A percentile compares a stretch with the other conserved stretches of the same genome.
These are phyloP conservation scores for Aspergillus pseudoglaucus DNA, from an alignment of 2,329 filamentous ascomycete species.

Conservation along the genomic window DNA sequence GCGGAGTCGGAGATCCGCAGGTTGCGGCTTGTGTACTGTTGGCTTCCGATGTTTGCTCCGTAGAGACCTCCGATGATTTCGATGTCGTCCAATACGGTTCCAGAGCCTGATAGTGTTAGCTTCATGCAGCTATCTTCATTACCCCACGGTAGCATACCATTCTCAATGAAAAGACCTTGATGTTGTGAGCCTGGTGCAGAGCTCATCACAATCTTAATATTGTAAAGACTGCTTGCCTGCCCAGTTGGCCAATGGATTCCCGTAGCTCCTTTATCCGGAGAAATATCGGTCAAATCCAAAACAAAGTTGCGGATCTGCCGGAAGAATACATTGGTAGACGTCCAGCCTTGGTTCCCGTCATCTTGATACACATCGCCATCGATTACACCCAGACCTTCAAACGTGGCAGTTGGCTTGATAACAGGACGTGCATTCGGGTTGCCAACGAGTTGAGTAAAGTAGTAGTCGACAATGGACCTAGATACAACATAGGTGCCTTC, in stretches of 20 bases:
- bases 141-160: constrained; percentile 27
- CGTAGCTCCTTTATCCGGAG: constrained; percentile 22
- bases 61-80: constrained; percentile 55
- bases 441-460: constrained; percentile 57
- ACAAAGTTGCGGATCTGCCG: constrained; percentile 60
- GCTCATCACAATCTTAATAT: constrained; percentile 55
- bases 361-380: constrained; percentile 50
- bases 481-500: constrained; percentile 55
- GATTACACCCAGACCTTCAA: constrained; percentile 52
- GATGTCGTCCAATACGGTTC: constrained; percentile 55
- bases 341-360: constrained; percentile 31
- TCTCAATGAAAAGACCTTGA: constrained; percentile 56
- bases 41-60: constrained; percentile 56
- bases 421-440: constrained; percentile 53
- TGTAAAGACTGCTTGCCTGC: constrained; percentile 56
- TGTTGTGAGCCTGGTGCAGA: constrained; percentile 43
- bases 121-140: too few species aligned
- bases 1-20: constrained; percentile 47
- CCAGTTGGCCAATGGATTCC: constrained; percentile 50
- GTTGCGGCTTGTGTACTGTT: constrained; percentile 58
- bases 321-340: constrained; percentile 56
- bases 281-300: constrained; percentile 47
- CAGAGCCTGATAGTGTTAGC: constrained; percentile 36
- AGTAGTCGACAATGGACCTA: constrained; percentile 54
- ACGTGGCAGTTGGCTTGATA: constrained; percentile 48